phyloP scores from a whole-genome alignment of 495 filamentous ascomycete species.

The Neurospora sp. region DNA sequence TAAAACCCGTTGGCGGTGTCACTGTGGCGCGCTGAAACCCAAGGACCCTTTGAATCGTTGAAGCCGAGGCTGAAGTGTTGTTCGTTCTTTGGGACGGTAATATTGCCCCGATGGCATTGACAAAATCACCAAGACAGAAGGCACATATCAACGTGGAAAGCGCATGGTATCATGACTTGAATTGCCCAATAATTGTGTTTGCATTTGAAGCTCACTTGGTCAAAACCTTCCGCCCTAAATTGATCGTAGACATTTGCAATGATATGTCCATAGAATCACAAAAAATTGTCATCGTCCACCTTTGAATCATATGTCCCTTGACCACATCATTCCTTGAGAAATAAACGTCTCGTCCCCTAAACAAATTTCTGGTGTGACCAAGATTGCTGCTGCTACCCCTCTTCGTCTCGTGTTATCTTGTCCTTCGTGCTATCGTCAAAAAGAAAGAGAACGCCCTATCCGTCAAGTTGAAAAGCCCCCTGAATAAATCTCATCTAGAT shows the following conservation, averaged over 20 bases:
- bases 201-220: not conserved
- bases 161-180: not conserved
- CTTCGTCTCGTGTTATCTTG: conserved; percentile 12
- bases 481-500: conserved; percentile 9
- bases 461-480: conserved; percentile 9
- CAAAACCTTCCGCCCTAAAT: not conserved
- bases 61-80: not conserved
- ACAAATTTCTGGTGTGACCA: not conserved
- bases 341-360: conserved; percentile 14
- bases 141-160: not conserved
- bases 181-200: not conserved
- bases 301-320: conserved; percentile 23
- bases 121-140: not conserved
- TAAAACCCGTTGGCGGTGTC: not conserved
- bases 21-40: not conserved
- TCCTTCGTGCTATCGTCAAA: conserved; percentile 32
- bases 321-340: conserved; percentile 16
- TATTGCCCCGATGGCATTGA: not conserved
- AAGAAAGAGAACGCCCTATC: conserved; percentile 14
- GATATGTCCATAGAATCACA: conserved; percentile 35
- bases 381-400: not conserved
- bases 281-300: conserved; percentile 18
- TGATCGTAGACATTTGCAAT: conserved; percentile 12
- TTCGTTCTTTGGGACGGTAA: not conserved
- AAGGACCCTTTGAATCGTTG: not conserved